Percentiles rank a stretch among this genome's conserved stretches.
These are phyloP conservation scores for Boletus sensibilis DNA, from an alignment of 768 basidiomycete species.

Conservation along the genomic window DNA sequence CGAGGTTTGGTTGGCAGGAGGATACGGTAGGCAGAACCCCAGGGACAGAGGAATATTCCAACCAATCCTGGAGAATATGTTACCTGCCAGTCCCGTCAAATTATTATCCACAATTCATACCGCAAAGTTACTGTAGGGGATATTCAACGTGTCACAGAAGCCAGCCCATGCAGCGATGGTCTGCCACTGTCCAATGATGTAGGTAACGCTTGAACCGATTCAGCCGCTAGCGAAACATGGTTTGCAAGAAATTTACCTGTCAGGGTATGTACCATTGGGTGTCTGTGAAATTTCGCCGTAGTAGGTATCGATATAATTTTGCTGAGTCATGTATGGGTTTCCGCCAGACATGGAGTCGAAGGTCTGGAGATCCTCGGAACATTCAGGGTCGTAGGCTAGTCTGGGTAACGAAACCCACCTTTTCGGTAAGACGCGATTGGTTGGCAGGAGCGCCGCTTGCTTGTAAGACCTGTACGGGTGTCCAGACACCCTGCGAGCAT, in stretches of 20 bases:
- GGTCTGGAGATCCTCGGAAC: conserved; percentile 2
- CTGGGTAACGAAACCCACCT: conserved; percentile 1
- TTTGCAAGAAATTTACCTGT: conserved; percentile 1
- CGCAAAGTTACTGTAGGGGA: conserved; percentile 23
- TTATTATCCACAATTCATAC: neutral
- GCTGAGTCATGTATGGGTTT: conserved; percentile 21
- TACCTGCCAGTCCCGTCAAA: neutral
- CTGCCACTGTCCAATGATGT: conserved; percentile 12
- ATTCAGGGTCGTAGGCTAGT: neutral
- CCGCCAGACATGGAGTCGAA: conserved; percentile 21
- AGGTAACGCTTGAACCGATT: conserved; percentile 5
- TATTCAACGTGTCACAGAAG: conserved; percentile 21
- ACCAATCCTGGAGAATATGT: conserved; percentile 20
- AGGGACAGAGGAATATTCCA: conserved; percentile 20
- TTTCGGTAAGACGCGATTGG: conserved; percentile 18
- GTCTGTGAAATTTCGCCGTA: conserved; percentile 20
- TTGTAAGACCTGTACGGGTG: conserved; percentile 9
- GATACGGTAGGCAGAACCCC: conserved; percentile 17
- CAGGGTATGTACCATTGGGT: conserved; percentile 19
- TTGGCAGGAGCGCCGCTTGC: conserved; percentile 10
- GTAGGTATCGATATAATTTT: conserved; percentile 25
- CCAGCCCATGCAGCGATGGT: conserved; percentile 24
- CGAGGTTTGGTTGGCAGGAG: conserved; percentile 10
- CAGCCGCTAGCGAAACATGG: neutral
- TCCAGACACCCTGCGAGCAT: neutral